Evolutionary conservation across 768 basidiomycete species (phyloP).

Genomic region (Pholiota molesta): DNA sequence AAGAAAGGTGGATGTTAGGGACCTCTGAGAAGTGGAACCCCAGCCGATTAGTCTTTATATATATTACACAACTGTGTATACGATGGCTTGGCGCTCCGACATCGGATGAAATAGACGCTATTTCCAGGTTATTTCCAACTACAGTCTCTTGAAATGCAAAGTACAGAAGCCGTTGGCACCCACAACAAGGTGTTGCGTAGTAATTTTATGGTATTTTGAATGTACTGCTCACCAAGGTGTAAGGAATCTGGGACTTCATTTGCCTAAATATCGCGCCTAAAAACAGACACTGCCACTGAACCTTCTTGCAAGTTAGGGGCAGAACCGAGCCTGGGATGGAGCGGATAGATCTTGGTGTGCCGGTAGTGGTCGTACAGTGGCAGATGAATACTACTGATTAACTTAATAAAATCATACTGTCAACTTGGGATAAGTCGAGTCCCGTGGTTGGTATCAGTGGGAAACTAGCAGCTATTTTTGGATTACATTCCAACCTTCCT

Average conservation of each 20-base stretch:
- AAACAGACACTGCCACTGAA: background rate
- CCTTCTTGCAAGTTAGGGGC: background rate
- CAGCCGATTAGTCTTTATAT: background rate
- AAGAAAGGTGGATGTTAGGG: background rate
- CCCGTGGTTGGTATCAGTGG: no score
- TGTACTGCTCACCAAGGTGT: conserved; percentile 16
- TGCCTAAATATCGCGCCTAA: conserved; percentile 5
- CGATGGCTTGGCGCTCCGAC: background rate
- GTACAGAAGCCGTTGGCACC: background rate
- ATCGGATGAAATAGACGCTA: background rate
- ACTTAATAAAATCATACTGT: no score
- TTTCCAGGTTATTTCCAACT: background rate
- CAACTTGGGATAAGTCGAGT: no score
- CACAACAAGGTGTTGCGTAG: background rate
- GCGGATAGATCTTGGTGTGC: background rate
- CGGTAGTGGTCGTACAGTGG: conserved; percentile 3
- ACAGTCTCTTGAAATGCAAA: background rate
- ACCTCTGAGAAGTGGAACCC: background rate
- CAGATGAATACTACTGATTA: conserved; percentile 4
- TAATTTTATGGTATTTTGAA: background rate
- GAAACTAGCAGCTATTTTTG: no score
- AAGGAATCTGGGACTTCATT: conserved; percentile 7
- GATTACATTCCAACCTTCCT: no score
- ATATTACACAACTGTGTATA: background rate
- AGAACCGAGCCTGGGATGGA: background rate